Base-by-base conservation (phyloP, 2,329 filamentous ascomycete species). In the Neophaeococcomyces aloes region DNA sequence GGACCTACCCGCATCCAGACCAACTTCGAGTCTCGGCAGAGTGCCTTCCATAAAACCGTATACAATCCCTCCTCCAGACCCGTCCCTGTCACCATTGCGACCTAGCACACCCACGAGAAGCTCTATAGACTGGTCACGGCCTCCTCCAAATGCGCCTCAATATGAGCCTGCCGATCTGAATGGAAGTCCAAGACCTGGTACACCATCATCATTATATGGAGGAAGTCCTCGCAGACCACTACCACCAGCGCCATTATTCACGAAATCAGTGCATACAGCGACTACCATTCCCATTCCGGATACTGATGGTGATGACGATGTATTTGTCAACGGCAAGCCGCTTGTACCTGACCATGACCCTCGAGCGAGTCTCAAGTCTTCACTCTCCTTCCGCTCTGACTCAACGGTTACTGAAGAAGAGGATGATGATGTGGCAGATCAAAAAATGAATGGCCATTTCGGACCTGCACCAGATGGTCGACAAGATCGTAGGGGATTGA, bases 161-260 rank as follows among this genome's bases (percentile, higher is more conserved):
- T 96, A 91, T 62, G 91, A 96, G 62, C 86, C 87, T 0, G 74
- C 81, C 17, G 88, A 95, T 55, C 65, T 96, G 47, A 89, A 96
- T 57, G 91, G 91, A 38, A 88, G 78, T 49, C 88, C 91, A 5
- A 71, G 91, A 46, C 89, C 91, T 1, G 89, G 89, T 4, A 95
- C 89, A 0, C 87, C 89, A 1, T 87, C 87, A 1, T 89, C 86
- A 2, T 75, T 79, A 60, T 95, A 96, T 61, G 84, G 87, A 15
- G 84, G 87, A 3, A 93, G 86, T 58, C 86, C 88, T 8, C 78
- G 86, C 53, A 76, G 89, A 44, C 89, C 89, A 3, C 70, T 96
- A 25, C 91, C 91, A 2, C 86, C 87, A 0, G 86, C 87, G 23
- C 91, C 91, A 3, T 69, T 94, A 7, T 96, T 94, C 58, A 48